Evolutionary conservation across 495 filamentous ascomycete species (phyloP), one percentile per base, ranked within the genome.

Genomic region (Hypoxylon subgilvum): DNA sequence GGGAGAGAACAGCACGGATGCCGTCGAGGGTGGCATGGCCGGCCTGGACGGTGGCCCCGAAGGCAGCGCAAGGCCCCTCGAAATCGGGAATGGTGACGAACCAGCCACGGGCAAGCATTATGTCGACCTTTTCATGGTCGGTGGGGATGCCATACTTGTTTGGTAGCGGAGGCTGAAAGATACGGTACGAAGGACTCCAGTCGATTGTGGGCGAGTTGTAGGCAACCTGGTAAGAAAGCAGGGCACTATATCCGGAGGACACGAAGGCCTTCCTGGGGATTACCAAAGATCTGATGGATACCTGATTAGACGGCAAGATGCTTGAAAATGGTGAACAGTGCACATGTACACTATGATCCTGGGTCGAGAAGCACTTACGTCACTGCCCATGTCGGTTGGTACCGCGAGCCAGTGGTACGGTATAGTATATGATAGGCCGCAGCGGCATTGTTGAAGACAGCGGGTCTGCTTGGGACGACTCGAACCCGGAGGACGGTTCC

Each of bases 11-110:
- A 0, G 79, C 79, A 17, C 77, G 74, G 13, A 79, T 49, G 17
- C 68, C 73, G 51, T 84, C 80, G 5, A 84, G 66, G 9, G 73
- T 75, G 5, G 77, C 73, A 34, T 81, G 70, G 0, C 76, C 80
- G 10, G 72, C 73, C 32, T 76, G 67, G 12, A 71, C 59, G 18
- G 76, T 76, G 1, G 71, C 71, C n/a, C 68, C 57, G 45, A 79
- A 80, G 6, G 72, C 67, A 8, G 77, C 74, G 1, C 54, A 58
- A 1, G 74, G 73, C 1, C 75, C 76, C 40, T 81, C 75, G 63
- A 75, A 80, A 54, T 83, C 80, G 0, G 80, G 77, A 4, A 77
- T 61, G 10, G 17, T 6, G 10, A 56, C 13, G 34, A 56, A 56
- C 52, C 52, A 56, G 19, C 52, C 52, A 8, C 52, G 52, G 10